Evolutionary conservation across 2,329 filamentous ascomycete genomes (phyloP), one percentile per base, ranked within the genome.

Genomic region (Cryoendolithus antarcticus): DNA sequence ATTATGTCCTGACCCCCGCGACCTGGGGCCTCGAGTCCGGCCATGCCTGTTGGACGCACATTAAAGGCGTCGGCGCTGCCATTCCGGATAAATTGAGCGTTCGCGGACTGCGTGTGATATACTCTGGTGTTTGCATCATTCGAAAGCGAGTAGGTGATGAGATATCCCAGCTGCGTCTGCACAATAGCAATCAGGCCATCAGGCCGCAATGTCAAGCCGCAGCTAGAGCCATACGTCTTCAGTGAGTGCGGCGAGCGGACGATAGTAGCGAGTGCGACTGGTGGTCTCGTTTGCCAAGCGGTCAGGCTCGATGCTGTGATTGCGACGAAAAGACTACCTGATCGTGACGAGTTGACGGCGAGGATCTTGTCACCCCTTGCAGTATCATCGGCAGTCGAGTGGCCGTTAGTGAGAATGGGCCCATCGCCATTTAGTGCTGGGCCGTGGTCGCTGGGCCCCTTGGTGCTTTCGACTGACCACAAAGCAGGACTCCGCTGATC

Each of bases 201-300:
- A 4, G 91, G 89, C 39, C 88, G 81, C 43, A 98, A 74, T 8
- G 94, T 71, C 32, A 98, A 73, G 49, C 85, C 78, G 39, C 82
- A 74, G 59, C 95, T 96, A 30, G 77, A 71, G 30, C 91, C 91
- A 57, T 96, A 96, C 2, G 79, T 80, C 44, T 75, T 70, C 34
- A 96, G 63, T 0, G 91, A 98, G 28, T 77, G 70, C 37, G 74
- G 66, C 35, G 91, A 96, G 48, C 91, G 82, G 43, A 86, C 72
- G 35, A 95, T 79, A 19, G 86, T 76, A 43, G 86, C 86, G 38
- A 96, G 74, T 24, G 95, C 77, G 15, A 88, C 86, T 39, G 86
- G 88, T 35, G 91, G 91, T 82, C 94, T 60, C 40, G 85, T 89
- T 64, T 96, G 91, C 91, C 91, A 98, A 49, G 98, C 72, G n/a